Evolutionary conservation across 2,329 filamentous ascomycete species (phyloP).

Genomic region (Ramularia endophylla): DNA sequence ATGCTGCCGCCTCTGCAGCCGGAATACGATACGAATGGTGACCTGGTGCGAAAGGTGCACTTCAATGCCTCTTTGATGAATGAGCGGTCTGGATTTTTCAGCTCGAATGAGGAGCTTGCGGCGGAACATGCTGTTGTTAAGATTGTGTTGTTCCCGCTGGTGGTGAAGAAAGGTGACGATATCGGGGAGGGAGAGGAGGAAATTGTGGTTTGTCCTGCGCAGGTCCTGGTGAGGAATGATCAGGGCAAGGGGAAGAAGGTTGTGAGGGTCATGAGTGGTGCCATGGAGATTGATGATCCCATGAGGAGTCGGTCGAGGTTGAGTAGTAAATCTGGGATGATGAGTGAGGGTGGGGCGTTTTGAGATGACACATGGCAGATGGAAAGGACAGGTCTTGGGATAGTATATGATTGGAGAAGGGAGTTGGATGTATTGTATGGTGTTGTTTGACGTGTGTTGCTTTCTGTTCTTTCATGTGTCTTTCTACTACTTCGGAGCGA

Average conservation of each 20-base stretch:
- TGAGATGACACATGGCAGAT: constrained; percentile 9
- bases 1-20: constrained; percentile 95
- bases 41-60: constrained; percentile 76
- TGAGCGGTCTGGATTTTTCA: constrained; percentile 68
- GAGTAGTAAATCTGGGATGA: constrained; percentile 24
- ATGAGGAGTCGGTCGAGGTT: constrained; percentile 20
- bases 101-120: constrained; percentile 75
- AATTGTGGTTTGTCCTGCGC: constrained; percentile 90
- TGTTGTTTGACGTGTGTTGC: too few species aligned
- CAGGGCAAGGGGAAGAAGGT: constrained; percentile 39
- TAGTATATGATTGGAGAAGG: too few species aligned
- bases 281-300: constrained; percentile 41
- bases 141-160: constrained; percentile 89
- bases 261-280: constrained; percentile 45
- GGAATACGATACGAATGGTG: constrained; percentile 89
- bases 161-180: constrained; percentile 94
- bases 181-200: constrained; percentile 82
- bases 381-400: too few species aligned
- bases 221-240: constrained; percentile 65
- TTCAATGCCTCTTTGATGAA: constrained; percentile 97
- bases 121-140: constrained; percentile 71
- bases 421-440: too few species aligned
- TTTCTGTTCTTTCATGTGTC: too few species aligned
- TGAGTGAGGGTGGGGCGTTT: constrained; percentile 23
- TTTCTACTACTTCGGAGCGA: too few species aligned